Evolutionary conservation across 75 land plant species (phyloP).

Genomic region (Pinus albicaulis): DNA sequence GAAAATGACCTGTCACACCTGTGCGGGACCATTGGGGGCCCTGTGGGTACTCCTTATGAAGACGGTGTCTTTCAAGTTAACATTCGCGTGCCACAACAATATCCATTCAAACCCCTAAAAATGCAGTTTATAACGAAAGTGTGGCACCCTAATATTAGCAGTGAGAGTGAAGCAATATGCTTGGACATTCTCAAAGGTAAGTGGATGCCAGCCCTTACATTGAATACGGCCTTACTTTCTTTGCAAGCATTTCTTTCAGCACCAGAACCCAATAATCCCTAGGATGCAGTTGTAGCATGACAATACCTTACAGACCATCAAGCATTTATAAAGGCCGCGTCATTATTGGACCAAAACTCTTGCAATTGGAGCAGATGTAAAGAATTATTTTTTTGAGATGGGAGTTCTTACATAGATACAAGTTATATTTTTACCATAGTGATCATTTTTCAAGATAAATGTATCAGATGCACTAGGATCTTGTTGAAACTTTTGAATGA

Average conservation of each 20-base stretch:
- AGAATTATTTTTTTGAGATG: no score
- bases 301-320: constrained; percentile 90
- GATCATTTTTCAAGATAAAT: no score
- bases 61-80: constrained; percentile 1
- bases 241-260: constrained; percentile 92
- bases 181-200: constrained; percentile 88
- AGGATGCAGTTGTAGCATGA: constrained; percentile 93
- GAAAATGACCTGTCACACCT: not conserved
- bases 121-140: not conserved
- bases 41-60: constrained; percentile 15
- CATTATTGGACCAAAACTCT: constrained; percentile 91
- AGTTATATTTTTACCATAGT: no score
- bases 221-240: constrained; percentile 88
- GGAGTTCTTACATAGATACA: no score
- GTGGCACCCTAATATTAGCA: constrained; percentile 97
- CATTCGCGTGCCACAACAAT: constrained; percentile 3
- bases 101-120: not conserved
- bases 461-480: no score
- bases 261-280: constrained; percentile 93
- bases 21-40: constrained; percentile 7
- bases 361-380: no score
- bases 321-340: constrained; percentile 65
- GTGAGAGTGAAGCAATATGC: constrained; percentile 96
- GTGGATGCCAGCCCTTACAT: constrained; percentile 91
- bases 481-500: no score